Evolutionary conservation across 2,329 filamentous ascomycete species (phyloP).

Genomic region (Hypoxylon sp.): DNA sequence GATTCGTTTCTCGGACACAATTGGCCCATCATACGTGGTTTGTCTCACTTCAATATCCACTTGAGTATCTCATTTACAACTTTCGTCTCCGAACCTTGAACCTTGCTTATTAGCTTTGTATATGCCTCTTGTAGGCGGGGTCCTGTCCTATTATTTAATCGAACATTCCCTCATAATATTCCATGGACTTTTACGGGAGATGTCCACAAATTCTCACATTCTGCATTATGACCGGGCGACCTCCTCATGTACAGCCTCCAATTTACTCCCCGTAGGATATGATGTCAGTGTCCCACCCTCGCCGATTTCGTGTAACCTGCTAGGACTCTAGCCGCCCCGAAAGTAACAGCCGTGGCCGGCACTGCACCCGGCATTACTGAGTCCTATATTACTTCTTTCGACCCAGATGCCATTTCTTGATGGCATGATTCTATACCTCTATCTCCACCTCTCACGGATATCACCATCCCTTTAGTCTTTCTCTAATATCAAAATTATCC

Average conservation of each 20-base stretch:
- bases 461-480: background rate
- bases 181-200: slow-evolving; percentile 8
- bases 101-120: background rate
- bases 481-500: background rate
- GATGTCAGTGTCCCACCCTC: slow-evolving; percentile 10
- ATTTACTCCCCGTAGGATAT: slow-evolving; percentile 1
- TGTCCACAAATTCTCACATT: background rate
- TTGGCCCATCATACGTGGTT: slow-evolving; percentile 5
- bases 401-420: background rate
- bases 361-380: slow-evolving; percentile 7
- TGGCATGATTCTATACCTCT: background rate
- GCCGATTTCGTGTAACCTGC: background rate
- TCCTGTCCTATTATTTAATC: background rate
- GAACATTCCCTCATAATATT: slow-evolving; percentile 22
- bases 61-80: slow-evolving; percentile 7
- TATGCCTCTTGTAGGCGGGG: background rate
- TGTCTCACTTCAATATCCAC: slow-evolving; percentile 21
- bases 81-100: background rate
- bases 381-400: background rate
- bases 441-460: background rate
- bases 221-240: background rate
- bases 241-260: slow-evolving; percentile 5
- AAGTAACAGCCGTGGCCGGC: background rate
- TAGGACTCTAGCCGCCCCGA: background rate
- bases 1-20: background rate